Evolutionary conservation across 768 basidiomycete genomes (phyloP), one percentile per base, ranked within the genome.

Genomic region (Megacollybia marginata): DNA sequence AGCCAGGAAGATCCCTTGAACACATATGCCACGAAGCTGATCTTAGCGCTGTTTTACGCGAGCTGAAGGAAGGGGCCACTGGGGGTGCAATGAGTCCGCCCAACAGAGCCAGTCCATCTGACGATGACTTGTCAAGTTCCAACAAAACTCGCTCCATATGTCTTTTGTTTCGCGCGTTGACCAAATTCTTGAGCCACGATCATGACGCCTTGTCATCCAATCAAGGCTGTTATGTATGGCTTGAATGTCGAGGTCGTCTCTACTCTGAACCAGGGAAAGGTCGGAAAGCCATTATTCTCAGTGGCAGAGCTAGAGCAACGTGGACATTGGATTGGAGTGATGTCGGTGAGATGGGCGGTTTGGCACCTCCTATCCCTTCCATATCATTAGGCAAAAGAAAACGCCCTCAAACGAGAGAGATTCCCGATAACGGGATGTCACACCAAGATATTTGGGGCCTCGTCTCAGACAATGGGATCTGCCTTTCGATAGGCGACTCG

Each of bases 191-290:
- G 23, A 28, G 23, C 23, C 23, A 28, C 23, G 23, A 28, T 28
- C 2, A 28, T 28, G 23, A 28, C 23, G 23, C 23, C 23, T 28
- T 6, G 6, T 28, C 23, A 28, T 28, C 23, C 23, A 28, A 28
- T 28, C n/a, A 44, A 16, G 79, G 73, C 0, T 33, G 55, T 1
- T 93, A 86, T 65, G 76, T 92, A n/a, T 99, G 95, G 95, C 72
- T 98, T 13, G 92, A 96, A 62, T 86, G 83, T 46, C 74, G 85
- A n/a, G 95, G 95, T 1, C 74, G 90, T 28, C 73, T 98, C 36
- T 87, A 94, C 58, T 78, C 89, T 49, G 95, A 99, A 68, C 85
- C 92, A 0, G 92, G 92, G 1, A 97, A 97, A 61, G 92, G 92
- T 1, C 73, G 92, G 34, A 96, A 98, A 67, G 91, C 92, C 2